Conservation (phyloP, 2,329 filamentous ascomycete species). For the Exophiala calicioides region DNA sequence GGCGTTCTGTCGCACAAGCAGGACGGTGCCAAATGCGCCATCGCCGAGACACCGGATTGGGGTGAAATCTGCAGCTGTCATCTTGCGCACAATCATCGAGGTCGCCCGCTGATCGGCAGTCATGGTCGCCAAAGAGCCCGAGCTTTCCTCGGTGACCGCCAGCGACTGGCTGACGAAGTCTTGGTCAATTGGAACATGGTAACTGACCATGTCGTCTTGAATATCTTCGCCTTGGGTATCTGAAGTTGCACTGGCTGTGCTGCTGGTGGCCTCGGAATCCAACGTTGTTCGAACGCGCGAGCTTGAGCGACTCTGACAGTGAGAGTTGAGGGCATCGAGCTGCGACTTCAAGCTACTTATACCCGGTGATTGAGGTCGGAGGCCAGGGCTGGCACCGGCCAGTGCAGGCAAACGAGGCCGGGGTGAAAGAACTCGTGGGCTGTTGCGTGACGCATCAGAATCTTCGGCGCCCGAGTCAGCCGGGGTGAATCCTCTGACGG, state of each 20-base stretch:
- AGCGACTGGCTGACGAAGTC: constrained; percentile 75
- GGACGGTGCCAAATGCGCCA: constrained; percentile 91
- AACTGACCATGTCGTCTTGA: constrained; percentile 74
- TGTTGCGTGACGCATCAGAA: constrained; percentile 46
- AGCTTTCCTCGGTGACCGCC: constrained; percentile 42
- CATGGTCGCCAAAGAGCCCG: constrained; percentile 57
- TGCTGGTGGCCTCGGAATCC: constrained; percentile 52
- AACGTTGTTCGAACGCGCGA: constrained; percentile 55
- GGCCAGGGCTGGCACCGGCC: constrained; percentile 45
- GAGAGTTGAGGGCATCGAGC: constrained; percentile 74
- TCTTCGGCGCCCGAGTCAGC: constrained; percentile 48
- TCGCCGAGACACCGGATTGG: constrained; percentile 90
- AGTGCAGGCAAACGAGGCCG: constrained; percentile 33
- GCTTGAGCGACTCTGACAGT: constrained; percentile 57
- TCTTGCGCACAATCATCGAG: constrained; percentile 66
- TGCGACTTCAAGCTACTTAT: constrained; percentile 81
- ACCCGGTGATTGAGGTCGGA: constrained; percentile 62
- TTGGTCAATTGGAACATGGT: constrained; percentile 79
- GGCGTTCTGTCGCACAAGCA: constrained; percentile 83
- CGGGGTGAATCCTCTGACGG: constrained; percentile 48
- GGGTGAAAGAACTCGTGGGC: constrained; percentile 36
- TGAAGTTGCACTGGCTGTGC: constrained; percentile 60
- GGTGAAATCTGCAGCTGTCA: constrained; percentile 88
- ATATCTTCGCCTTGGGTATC: constrained; percentile 65
- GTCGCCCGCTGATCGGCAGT: constrained; percentile 47